Conservation (phyloP, 2,329 filamentous ascomycete genomes). For the Fusarium tanahbumbuense region DNA sequence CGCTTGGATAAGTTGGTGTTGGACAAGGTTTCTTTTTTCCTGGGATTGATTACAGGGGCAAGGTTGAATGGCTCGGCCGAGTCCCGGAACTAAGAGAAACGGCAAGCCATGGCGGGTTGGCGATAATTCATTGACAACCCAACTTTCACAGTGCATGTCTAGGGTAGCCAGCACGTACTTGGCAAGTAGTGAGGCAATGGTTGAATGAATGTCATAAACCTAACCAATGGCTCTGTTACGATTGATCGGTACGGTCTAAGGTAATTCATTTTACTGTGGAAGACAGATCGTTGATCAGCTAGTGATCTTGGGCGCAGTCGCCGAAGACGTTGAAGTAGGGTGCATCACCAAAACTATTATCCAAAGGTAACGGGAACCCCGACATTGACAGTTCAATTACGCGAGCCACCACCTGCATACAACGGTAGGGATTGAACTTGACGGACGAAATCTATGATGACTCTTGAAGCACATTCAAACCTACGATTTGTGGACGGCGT, state of each 20-base stretch:
- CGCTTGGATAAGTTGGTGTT: constrained; percentile 4
- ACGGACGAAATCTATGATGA: neutral
- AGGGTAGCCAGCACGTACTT: neutral
- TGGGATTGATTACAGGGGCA: neutral
- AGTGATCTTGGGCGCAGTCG: neutral
- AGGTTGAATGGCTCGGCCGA: constrained; percentile 17
- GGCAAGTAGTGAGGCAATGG: no score
- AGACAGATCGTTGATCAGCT: neutral
- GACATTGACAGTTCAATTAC: neutral
- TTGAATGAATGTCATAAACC: neutral
- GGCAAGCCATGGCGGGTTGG: neutral
- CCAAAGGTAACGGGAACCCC: neutral
- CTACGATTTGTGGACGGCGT: neutral
- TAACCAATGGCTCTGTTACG: neutral
- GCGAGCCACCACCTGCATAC: neutral
- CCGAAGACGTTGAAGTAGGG: neutral
- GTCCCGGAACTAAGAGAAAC: neutral
- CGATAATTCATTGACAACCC: neutral
- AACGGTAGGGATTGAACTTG: neutral
- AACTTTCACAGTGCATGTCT: neutral
- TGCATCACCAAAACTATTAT: neutral
- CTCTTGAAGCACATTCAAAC: neutral
- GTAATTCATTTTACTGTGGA: neutral
- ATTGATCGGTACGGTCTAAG: neutral
- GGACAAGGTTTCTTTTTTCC: constrained; percentile 8